Evolutionary conservation across 1,284 basidiomycete genomes (phyloP), one percentile per base, ranked within the genome.

Genomic region (Leccinum insolens): DNA sequence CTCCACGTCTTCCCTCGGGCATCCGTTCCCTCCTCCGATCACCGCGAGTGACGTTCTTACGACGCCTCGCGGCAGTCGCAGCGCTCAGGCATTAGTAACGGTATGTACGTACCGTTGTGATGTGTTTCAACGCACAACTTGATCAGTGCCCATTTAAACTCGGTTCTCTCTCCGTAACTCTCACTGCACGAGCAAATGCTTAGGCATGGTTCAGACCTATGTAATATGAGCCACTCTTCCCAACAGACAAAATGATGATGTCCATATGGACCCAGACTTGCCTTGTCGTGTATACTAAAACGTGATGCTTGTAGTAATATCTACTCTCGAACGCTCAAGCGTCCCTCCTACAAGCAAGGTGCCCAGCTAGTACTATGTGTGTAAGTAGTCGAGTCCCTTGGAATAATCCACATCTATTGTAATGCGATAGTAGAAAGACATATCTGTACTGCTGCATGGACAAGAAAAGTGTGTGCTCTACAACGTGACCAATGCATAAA

Each of bases 401-500:
- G 7, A 15, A 41, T 41, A 15, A 41, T 14, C 39, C 14, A 52
- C 11, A 52, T 14, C 7, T 22, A 55, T 22, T 55, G 7, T 20
- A 55, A 52, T 20, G 46, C 0, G n/a, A 52, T 52, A 49, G 46
- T 46, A 5, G n/a, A 7, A 11, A 46, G 46, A 12, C 46, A 49
- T 12, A 12, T 22, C 11, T 22, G 52, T 22, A 55, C 52, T 7
- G 15, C 20, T 22, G 52, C 20, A 22, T 22, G 20, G 52, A 7
- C 49, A 20, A 22, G 49, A 22, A 4, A 52, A 2, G 49, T 11
- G 49, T 14, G 3, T 63, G 8, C 72, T 82, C 62, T 71, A 76
- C 49, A 91, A 78, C 17, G 82, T 84, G 15, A 86, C 80, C 61
- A 92, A 77, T 5, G 86, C 89, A 70, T 91, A 92, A 28, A 85